phyloP scores from a whole-genome alignment of 495 filamentous ascomycete species.

The Hypoxylon lenormandii region DNA sequence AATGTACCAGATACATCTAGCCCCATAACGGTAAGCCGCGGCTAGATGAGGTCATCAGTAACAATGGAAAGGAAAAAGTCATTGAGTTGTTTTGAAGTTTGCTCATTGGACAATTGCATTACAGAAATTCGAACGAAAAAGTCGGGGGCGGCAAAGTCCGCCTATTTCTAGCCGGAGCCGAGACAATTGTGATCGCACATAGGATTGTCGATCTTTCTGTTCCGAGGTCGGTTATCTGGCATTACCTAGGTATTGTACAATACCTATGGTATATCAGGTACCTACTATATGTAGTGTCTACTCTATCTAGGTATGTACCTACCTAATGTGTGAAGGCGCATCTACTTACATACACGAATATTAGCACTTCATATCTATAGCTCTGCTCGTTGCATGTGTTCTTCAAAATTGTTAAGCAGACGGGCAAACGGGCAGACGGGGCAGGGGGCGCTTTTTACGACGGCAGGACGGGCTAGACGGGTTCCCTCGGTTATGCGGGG shows the following conservation, averaged over 20 bases:
- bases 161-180: neutral
- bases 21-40: conserved; percentile 28
- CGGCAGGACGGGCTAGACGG: conserved; percentile 12
- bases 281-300: neutral
- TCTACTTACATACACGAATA: neutral
- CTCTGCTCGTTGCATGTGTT: neutral
- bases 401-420: conserved; percentile 12
- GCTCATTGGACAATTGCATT: conserved; percentile 31
- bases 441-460: too few species aligned
- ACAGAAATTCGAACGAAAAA: too few species aligned
- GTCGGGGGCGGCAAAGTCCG: too few species aligned
- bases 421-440: conserved; percentile 12
- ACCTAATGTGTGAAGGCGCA: too few species aligned
- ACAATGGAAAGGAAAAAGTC: neutral
- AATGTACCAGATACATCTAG: neutral
- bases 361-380: too few species aligned
- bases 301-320: neutral
- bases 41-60: conserved; percentile 31
- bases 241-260: too few species aligned
- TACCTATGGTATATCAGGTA: too few species aligned
- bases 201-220: conserved; percentile 9
- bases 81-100: too few species aligned
- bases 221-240: conserved; percentile 40
- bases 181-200: neutral
- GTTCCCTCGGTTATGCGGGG: conserved; percentile 54